Evolutionary conservation across 257 asterid genomes (phyloP).

Genomic region (Thymus mandschuricus): DNA sequence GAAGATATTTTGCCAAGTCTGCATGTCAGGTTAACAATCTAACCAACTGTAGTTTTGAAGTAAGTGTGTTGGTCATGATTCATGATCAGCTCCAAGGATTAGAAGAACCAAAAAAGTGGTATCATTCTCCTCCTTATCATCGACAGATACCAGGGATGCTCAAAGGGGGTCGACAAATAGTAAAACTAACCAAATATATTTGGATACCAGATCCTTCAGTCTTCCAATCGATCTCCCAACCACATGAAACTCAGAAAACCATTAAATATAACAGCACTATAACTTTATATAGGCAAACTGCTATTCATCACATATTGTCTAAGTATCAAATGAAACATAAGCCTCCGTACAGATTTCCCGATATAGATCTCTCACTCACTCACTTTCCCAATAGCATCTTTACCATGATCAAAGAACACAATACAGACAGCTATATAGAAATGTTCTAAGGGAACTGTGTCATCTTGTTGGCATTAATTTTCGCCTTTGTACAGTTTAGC

Average conservation of each 20-base stretch:
- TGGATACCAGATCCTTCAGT: neutral
- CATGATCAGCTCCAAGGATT: neutral
- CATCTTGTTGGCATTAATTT: neutral
- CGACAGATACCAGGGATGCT: neutral
- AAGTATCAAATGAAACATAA: neutral
- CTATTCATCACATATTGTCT: neutral
- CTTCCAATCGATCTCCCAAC: neutral
- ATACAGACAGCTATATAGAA: neutral
- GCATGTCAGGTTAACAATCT: neutral
- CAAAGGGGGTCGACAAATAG: neutral
- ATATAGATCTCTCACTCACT: neutral
- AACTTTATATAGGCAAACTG: constrained; percentile 6
- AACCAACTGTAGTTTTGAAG: neutral
- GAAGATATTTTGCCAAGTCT: neutral
- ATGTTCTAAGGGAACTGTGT: neutral
- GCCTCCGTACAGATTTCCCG: neutral
- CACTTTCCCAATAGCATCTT: neutral
- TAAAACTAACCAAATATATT: neutral
- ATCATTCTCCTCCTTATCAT: constrained; percentile 14
- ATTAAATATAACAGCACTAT: neutral
- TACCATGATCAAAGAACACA: neutral
- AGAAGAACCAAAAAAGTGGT: neutral
- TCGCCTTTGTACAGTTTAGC: neutral
- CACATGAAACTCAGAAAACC: neutral
- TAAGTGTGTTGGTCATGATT: neutral